Evolutionary conservation across 345 rosid genomes (phyloP), one percentile per base, ranked within the genome.

Genomic region (Excoecaria cochinchinensis): DNA sequence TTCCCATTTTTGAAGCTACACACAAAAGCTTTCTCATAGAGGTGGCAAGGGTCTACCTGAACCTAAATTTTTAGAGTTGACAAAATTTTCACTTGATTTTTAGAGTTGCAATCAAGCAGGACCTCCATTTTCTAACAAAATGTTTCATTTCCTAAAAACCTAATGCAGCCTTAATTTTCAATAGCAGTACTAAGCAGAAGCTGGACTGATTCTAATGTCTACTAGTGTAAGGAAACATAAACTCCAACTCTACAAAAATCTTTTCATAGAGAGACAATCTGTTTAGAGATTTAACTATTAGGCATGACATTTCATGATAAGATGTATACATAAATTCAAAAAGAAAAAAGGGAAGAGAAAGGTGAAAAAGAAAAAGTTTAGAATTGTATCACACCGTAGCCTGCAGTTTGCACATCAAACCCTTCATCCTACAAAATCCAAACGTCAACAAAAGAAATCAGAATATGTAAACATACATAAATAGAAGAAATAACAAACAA

Each of bases 321-420:
- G 47, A 65, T 11, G 44, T 22, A 58, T 0, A 59, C 24, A 25
- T 0, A 10, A 44, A 44, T 44, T 6, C 4, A 44, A 44, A 44
- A 44, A 40, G 7, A 65, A 16, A 50, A 38, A 56, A 44, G 47
- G 1, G 50, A 64, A 60, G 25, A 14, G 17, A 14, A 75, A 77
- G 39, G 63, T 48, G 67, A 65, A 40, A 42, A 76, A 36, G 71
- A 19, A 46, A 25, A 15, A 50, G 70, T 5, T 38, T 8, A 63
- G 21, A 52, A 38, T 52, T 17, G 52, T 79, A 47, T 72, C 82
- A 75, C 89, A 91, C 97, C 99, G 11, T 93, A 93, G 78, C 98
- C 98, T 57, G 92, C 63, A 71, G 94, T 93, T 82, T 93, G 99
- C 79, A 95, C 98, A 80, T 93, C 99, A 47, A 93, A 96, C 36